These are phyloP conservation scores for Venturia effusa DNA, from an alignment of 2,329 filamentous ascomycete genomes.

Conservation along the genomic window DNA sequence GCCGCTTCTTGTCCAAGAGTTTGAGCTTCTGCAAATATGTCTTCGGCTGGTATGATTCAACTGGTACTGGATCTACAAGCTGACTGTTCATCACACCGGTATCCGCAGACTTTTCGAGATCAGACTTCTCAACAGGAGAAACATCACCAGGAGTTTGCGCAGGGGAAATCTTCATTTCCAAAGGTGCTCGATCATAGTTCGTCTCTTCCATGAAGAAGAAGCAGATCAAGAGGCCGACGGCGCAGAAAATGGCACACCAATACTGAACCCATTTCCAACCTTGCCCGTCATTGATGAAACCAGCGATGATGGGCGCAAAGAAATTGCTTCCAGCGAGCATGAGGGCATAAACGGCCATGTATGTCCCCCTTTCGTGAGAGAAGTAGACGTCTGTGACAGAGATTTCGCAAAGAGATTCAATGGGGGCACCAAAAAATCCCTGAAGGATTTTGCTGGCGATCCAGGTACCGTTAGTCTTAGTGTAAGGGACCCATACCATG, in stretches of 20 bases:
- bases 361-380: slow-evolving; percentile 12
- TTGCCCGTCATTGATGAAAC: slow-evolving; percentile 26
- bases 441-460: slow-evolving; percentile 14
- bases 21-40: slow-evolving; percentile 6
- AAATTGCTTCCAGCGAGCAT: slow-evolving; percentile 25
- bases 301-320: slow-evolving; percentile 25
- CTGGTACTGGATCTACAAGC: background rate
- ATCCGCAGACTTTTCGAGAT: background rate
- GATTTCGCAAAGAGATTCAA: slow-evolving; percentile 16
- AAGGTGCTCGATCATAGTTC: slow-evolving; percentile 36
- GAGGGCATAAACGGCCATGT: slow-evolving; percentile 22
- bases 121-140: background rate
- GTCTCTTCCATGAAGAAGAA: slow-evolving; percentile 50
- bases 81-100: background rate
- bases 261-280: slow-evolving; percentile 14
- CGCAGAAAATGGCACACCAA: slow-evolving; percentile 9
- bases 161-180: slow-evolving; percentile 13
- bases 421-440: slow-evolving; percentile 17
- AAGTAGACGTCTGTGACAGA: slow-evolving; percentile 13
- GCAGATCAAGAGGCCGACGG: slow-evolving; percentile 29
- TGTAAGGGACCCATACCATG: slow-evolving; percentile 9
- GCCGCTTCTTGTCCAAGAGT: background rate
- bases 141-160: slow-evolving; percentile 2
- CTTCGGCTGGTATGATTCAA: background rate
- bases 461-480: slow-evolving; percentile 9